Percentiles rank a stretch among this genome's conserved stretches.
Evolutionary conservation across 129 eudicot genomes (phyloP).

Genomic region (Escallonia rubra): DNA sequence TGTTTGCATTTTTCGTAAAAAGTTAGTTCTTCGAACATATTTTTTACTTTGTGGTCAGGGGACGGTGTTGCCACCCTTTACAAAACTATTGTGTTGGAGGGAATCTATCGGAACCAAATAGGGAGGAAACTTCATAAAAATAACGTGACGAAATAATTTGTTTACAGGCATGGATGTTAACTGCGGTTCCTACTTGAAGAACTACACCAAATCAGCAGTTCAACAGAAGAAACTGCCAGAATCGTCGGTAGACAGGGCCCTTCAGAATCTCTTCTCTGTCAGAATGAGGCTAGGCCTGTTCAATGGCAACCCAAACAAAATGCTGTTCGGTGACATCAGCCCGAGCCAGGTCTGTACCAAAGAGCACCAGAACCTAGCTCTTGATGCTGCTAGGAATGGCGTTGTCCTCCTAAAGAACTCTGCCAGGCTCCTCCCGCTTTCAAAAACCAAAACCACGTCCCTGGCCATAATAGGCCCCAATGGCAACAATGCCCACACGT

Average conservation of each 20-base stretch:
- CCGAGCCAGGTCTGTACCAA: constrained; percentile 61
- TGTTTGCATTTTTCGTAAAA: too few relatives aligned
- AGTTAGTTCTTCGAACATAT: too few relatives aligned
- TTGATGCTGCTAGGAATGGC: constrained; percentile 85
- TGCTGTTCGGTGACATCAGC: constrained; percentile 50
- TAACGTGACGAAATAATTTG: background rate
- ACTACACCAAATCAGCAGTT: constrained; percentile 86
- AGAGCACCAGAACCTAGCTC: constrained; percentile 72
- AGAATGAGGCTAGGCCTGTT: constrained; percentile 86
- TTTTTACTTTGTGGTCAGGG: too few relatives aligned
- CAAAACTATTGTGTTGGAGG: too few relatives aligned
- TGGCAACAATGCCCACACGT: constrained; percentile 53
- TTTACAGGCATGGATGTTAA: constrained; percentile 84
- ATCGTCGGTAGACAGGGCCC: constrained; percentile 76
- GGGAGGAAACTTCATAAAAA: too few relatives aligned
- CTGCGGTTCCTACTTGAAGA: constrained; percentile 67
- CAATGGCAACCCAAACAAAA: constrained; percentile 55
- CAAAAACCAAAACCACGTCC: constrained; percentile 41
- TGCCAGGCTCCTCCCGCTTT: constrained; percentile 69
- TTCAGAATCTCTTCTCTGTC: constrained; percentile 68
- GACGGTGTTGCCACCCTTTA: too few relatives aligned
- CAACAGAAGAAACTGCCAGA: constrained; percentile 48
- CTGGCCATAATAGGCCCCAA: constrained; percentile 91
- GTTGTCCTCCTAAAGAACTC: constrained; percentile 83
- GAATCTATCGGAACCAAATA: too few relatives aligned